Conservation (phyloP, 108 stramenopile species). For the Asterionellopsis glacialis region DNA sequence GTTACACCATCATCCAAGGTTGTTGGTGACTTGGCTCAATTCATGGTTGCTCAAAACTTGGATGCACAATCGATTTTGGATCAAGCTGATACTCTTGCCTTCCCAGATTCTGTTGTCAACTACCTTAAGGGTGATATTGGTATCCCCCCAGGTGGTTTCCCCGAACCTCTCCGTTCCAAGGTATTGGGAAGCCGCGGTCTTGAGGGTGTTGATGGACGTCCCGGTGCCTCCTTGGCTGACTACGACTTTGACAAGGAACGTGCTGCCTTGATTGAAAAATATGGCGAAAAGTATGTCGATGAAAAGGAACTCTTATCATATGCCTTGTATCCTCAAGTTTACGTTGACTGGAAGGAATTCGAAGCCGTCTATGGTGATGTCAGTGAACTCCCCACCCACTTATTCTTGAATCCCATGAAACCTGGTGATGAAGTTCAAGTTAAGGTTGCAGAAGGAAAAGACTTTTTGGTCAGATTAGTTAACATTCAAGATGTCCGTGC, state of each 20-base stretch:
- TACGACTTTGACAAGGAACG: slow-evolving; percentile 73
- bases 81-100: slow-evolving; percentile 83
- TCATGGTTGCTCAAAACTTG: slow-evolving; percentile 89
- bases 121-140: slow-evolving; percentile 89
- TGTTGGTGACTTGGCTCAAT: slow-evolving; percentile 94
- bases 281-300: slow-evolving; percentile 52
- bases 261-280: slow-evolving; percentile 46
- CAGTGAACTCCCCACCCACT: slow-evolving; percentile 71
- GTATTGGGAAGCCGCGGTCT: slow-evolving; percentile 71
- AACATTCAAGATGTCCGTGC: slow-evolving; percentile 49
- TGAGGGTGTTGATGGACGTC: slow-evolving; percentile 76
- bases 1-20: slow-evolving; percentile 96
- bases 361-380: slow-evolving; percentile 70
- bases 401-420: slow-evolving; percentile 83
- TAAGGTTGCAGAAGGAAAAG: slow-evolving; percentile 51
- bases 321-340: slow-evolving; percentile 87
- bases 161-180: slow-evolving; percentile 82
- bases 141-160: slow-evolving; percentile 91
- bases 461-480: slow-evolving; percentile 44
- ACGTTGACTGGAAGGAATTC: slow-evolving; percentile 76
- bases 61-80: slow-evolving; percentile 74
- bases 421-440: slow-evolving; percentile 82
- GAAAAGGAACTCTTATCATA: slow-evolving; percentile 81
- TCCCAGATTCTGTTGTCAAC: slow-evolving; percentile 88
- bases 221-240: slow-evolving; percentile 79